phyloP scores from a whole-genome alignment of 805 yeast genomes.

The Candida anglica region DNA sequence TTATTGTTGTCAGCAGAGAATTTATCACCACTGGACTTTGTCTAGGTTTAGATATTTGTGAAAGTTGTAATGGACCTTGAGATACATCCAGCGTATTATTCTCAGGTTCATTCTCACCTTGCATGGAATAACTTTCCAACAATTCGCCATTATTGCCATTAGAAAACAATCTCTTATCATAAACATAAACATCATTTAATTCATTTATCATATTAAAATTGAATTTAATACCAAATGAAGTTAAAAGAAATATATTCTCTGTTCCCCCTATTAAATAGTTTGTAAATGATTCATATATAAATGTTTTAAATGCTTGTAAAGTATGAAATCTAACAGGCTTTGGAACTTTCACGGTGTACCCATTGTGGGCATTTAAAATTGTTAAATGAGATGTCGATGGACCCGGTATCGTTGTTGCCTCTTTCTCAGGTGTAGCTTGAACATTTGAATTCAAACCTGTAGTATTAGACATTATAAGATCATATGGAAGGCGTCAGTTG shows the following conservation, averaged over 20 bases:
- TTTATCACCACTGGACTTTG: not conserved
- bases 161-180: conserved; percentile 57
- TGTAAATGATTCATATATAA: conserved; percentile 23
- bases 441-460: too few relatives aligned
- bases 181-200: conserved; percentile 53
- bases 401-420: too few relatives aligned
- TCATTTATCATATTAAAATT: conserved; percentile 51
- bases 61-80: too few relatives aligned
- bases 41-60: not conserved
- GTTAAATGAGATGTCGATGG: conserved; percentile 17
- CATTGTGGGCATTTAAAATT: conserved; percentile 37
- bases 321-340: conserved; percentile 39
- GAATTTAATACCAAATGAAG: conserved; percentile 64
- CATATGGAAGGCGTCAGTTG: too few relatives aligned
- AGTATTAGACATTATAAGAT: too few relatives aligned
- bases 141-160: conserved; percentile 9
- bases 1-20: too few relatives aligned
- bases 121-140: conserved; percentile 7
- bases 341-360: conserved; percentile 26
- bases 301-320: conserved; percentile 26
- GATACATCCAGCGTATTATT: too few relatives aligned
- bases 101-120: conserved; percentile 5
- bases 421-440: too few relatives aligned
- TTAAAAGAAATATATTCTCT: conserved; percentile 46
- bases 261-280: conserved; percentile 13